These are phyloP conservation scores for Tetracladium setigerum DNA, from an alignment of 495 filamentous ascomycete genomes.

Conservation along the genomic window DNA sequence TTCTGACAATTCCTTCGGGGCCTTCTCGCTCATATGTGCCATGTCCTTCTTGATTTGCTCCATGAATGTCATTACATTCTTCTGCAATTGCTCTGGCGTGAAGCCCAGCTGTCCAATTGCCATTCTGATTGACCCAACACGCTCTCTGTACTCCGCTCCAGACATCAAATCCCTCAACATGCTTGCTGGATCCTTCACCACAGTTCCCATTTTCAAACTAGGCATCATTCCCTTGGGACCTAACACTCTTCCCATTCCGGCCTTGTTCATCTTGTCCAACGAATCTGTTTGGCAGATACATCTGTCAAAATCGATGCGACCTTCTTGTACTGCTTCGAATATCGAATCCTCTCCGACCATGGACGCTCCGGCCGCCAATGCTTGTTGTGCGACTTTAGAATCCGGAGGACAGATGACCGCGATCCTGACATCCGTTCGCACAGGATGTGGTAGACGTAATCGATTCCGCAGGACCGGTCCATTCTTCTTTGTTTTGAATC, in stretches of 20 bases:
- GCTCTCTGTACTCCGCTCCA: conserved; percentile 79
- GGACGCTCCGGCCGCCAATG: conserved; percentile 65
- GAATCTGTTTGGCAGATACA: conserved; percentile 80
- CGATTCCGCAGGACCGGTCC: conserved; percentile 80
- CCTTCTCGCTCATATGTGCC: conserved; percentile 54
- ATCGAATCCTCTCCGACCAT: conserved; percentile 79
- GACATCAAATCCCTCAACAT: conserved; percentile 74
- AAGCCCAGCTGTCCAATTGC: conserved; percentile 87
- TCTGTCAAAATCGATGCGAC: conserved; percentile 76
- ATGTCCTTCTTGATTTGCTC: conserved; percentile 72
- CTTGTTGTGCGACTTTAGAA: conserved; percentile 59
- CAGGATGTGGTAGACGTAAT: conserved; percentile 79
- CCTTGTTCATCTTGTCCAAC: conserved; percentile 63
- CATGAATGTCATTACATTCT: conserved; percentile 77
- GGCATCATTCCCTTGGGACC: conserved; percentile 92
- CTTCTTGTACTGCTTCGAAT: conserved; percentile 69
- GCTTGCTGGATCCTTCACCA: conserved; percentile 67
- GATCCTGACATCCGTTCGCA: conserved; percentile 77
- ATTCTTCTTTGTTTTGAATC: conserved; percentile 69
- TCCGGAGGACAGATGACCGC: conserved; percentile 81
- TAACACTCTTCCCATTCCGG: conserved; percentile 68
- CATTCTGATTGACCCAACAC: conserved; percentile 74
- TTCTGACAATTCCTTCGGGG: conserved; percentile 79
- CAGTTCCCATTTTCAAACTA: conserved; percentile 73
- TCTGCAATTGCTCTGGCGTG: conserved; percentile 75